A percentile compares a stretch with the other conserved stretches of the same genome.
phyloP scores from a whole-genome alignment of 2,329 filamentous ascomycete species.

The Stagonosporopsis cucurbitacearum region DNA sequence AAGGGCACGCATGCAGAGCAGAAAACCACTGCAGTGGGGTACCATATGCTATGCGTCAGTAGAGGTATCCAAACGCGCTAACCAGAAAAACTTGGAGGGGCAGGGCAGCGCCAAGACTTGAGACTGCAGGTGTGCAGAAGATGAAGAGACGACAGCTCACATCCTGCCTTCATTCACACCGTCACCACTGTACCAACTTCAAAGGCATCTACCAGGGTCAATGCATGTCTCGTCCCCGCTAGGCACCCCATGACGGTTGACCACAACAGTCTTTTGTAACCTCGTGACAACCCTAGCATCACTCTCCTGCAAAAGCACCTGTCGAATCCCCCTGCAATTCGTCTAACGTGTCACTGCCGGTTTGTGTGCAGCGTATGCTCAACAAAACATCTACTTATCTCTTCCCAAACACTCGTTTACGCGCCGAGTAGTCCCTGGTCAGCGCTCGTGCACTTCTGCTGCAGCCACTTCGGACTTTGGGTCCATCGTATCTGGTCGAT shows the following conservation, averaged over 20 bases:
- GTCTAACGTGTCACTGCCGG: slow-evolving; percentile 16
- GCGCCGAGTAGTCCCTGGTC: background rate
- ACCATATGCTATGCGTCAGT: slow-evolving; percentile 36
- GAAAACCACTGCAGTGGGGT: slow-evolving; percentile 30
- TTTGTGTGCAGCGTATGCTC: background rate
- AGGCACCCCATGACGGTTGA: background rate
- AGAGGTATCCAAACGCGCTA: slow-evolving; percentile 29
- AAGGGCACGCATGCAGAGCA: slow-evolving; percentile 23
- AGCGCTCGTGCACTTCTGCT: slow-evolving; percentile 7
- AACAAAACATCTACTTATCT: background rate
- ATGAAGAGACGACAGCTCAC: slow-evolving; percentile 12
- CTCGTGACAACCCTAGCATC: background rate
- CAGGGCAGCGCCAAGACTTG: slow-evolving; percentile 18
- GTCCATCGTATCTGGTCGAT: slow-evolving; percentile 5
- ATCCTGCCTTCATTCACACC: background rate
- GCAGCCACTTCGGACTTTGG: slow-evolving; percentile 5
- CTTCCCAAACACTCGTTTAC: background rate
- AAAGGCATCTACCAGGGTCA: slow-evolving; percentile 2
- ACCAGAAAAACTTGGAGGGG: slow-evolving; percentile 38
- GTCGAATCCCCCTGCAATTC: slow-evolving; percentile 2
- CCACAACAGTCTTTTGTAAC: background rate
- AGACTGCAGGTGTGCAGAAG: no score
- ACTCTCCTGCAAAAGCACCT: slow-evolving; percentile 5
- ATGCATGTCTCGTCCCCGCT: background rate
- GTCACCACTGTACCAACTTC: background rate